Percentiles rank a stretch among this genome's conserved stretches.
Conservation (phyloP, 441 rosid genomes). For the Mallotus repandus region DNA sequence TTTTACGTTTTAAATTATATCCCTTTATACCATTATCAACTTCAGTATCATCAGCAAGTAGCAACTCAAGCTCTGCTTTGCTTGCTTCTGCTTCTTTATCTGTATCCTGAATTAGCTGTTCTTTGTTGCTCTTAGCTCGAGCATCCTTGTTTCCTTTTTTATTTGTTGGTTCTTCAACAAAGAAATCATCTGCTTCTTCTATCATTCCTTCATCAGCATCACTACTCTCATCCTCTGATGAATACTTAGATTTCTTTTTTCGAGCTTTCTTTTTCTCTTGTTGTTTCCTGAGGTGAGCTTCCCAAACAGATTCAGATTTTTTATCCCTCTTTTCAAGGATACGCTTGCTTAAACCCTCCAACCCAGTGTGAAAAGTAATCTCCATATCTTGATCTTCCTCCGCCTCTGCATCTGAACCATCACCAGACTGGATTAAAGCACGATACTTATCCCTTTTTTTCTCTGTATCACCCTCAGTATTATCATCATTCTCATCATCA, state of each 20-base stretch:
- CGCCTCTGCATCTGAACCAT: constrained; percentile 64
- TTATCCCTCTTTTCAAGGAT: constrained; percentile 67
- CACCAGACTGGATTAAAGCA: constrained; percentile 60
- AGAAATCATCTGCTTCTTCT: constrained; percentile 69
- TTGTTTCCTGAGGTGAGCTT: constrained; percentile 51
- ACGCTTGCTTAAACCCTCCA: constrained; percentile 84
- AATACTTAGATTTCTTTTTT: constrained; percentile 50
- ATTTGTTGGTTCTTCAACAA: constrained; percentile 52
- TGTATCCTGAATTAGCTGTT: constrained; percentile 13
- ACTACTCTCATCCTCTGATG: constrained; percentile 54
- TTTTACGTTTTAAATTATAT: constrained; percentile 68
- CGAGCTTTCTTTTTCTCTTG: constrained; percentile 71
- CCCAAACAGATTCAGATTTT: constrained; percentile 80
- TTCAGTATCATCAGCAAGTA: constrained; percentile 76
- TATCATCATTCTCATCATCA: constrained; percentile 39
- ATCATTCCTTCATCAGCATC: constrained; percentile 38
- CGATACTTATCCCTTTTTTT: constrained; percentile 54
- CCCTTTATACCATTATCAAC: constrained; percentile 58
- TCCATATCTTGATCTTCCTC: constrained; percentile 81
- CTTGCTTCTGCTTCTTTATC: constrained; percentile 56
- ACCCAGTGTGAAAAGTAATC: constrained; percentile 82
- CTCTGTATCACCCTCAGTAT: constrained; percentile 29
- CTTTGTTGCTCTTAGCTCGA: constrained; percentile 15
- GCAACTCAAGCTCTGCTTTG: constrained; percentile 80
- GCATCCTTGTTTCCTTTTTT: constrained; percentile 30